These are phyloP conservation scores for Singerocomus inundabilis DNA, from an alignment of 1,284 basidiomycete genomes.

Conservation along the genomic window DNA sequence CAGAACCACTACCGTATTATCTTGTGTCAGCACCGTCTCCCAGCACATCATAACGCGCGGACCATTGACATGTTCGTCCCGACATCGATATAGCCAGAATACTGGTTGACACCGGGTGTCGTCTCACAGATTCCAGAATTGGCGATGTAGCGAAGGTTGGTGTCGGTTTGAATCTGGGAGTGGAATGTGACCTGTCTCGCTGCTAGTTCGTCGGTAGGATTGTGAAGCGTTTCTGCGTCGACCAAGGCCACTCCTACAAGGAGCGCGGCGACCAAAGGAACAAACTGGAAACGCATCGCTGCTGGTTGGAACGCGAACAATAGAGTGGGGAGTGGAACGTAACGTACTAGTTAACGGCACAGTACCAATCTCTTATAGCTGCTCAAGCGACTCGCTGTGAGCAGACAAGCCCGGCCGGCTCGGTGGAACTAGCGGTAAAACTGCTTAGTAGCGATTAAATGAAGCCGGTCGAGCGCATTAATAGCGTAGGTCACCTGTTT, in stretches of 20 bases:
- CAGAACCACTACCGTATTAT: constrained; percentile 56
- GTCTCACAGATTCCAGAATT: constrained; percentile 75
- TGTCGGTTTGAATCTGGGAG: constrained; percentile 20
- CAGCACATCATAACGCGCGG: constrained; percentile 10
- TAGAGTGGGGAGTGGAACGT: not conserved
- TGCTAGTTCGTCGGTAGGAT: not conserved
- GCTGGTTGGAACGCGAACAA: not conserved
- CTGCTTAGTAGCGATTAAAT: not conserved
- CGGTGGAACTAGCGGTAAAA: not conserved
- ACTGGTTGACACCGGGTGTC: constrained; percentile 62
- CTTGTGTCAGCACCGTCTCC: constrained; percentile 2
- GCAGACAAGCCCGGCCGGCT: not conserved
- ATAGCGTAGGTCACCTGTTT: too few species aligned
- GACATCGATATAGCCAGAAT: constrained; percentile 66
- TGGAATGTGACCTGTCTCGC: constrained; percentile 5
- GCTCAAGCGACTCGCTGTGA: too few species aligned
- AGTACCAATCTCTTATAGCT: constrained; percentile 3
- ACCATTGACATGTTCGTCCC: constrained; percentile 63
- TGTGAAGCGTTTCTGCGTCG: not conserved
- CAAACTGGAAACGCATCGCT: constrained; percentile 14
- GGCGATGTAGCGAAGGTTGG: constrained; percentile 49
- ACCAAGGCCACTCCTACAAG: not conserved
- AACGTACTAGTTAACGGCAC: not conserved
- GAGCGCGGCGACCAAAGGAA: not conserved
- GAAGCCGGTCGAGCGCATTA: too few species aligned